phyloP scores from a whole-genome alignment of 2,329 filamentous ascomycete species.

The Clonostachys rosea region DNA sequence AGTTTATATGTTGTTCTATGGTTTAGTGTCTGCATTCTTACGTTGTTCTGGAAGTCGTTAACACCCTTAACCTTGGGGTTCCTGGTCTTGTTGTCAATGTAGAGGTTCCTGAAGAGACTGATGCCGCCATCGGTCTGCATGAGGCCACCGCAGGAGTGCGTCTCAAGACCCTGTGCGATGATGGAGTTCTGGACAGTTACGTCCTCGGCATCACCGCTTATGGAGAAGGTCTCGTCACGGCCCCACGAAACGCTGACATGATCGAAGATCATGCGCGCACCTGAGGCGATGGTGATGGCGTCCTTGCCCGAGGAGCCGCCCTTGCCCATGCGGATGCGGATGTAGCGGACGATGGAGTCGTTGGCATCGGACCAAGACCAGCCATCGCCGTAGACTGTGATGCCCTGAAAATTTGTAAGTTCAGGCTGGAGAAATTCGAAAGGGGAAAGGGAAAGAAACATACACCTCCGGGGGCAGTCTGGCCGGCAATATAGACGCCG shows the following conservation, averaged over 20 bases:
- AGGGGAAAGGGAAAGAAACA: constrained; percentile 11
- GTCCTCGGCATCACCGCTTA: constrained; percentile 39
- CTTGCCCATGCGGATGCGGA: constrained; percentile 49
- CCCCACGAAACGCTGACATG: constrained; percentile 49
- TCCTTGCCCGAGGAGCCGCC: constrained; percentile 47
- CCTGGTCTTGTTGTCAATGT: constrained; percentile 52
- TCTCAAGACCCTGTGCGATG: constrained; percentile 47
- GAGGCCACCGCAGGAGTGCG: constrained; percentile 46
- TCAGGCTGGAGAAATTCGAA: background rate
- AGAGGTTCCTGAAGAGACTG: constrained; percentile 48
- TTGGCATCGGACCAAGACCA: constrained; percentile 46
- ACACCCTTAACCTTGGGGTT: constrained; percentile 53
- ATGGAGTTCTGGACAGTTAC: constrained; percentile 48
- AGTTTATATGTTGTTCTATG: constrained; percentile 1
- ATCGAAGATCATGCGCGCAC: constrained; percentile 50
- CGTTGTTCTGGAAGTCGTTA: constrained; percentile 46
- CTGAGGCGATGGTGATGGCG: constrained; percentile 46
- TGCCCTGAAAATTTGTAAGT: constrained; percentile 16
- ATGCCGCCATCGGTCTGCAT: constrained; percentile 45
- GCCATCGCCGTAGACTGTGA: constrained; percentile 50
- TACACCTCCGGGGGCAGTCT: constrained; percentile 42
- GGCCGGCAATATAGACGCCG: constrained; percentile 42
- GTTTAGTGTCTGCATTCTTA: background rate
- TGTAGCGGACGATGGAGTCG: constrained; percentile 48
- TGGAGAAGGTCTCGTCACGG: constrained; percentile 50